phyloP scores from a whole-genome alignment of 1,284 basidiomycete species.

The Tilletia horrida region DNA sequence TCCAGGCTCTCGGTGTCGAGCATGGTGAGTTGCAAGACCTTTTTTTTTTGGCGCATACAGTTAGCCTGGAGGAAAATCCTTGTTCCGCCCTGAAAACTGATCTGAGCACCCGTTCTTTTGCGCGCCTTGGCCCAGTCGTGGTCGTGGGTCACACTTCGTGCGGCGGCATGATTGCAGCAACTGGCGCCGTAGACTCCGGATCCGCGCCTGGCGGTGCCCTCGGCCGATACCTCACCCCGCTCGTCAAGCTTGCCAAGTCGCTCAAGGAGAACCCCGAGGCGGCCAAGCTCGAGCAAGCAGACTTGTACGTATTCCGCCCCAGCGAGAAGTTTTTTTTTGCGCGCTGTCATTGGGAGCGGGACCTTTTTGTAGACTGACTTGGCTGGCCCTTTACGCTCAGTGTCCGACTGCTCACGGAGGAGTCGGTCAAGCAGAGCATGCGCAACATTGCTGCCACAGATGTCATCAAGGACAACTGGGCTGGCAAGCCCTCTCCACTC shows the following conservation, averaged over 20 bases:
- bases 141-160: conserved; percentile 59
- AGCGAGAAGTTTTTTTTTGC: neutral
- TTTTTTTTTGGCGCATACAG: neutral
- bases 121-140: conserved; percentile 61
- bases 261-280: conserved; percentile 21
- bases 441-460: conserved; percentile 66
- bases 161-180: conserved; percentile 56
- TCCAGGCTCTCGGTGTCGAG: conserved; percentile 73
- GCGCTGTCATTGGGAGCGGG: neutral
- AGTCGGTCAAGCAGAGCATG: conserved; percentile 70
- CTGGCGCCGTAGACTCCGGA: conserved; percentile 30
- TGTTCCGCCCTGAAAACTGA: no score
- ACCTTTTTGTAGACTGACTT: neutral
- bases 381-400: no score
- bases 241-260: conserved; percentile 37
- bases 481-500: conserved; percentile 58
- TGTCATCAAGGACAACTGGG: conserved; percentile 71
- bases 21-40: conserved; percentile 64
- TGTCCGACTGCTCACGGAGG: conserved; percentile 33
- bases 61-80: no score
- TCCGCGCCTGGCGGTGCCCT: conserved; percentile 25
- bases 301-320: neutral
- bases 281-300: conserved; percentile 18
- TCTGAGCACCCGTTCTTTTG: no score
- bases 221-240: conserved; percentile 43